phyloP scores from a whole-genome alignment of 2,329 filamentous ascomycete species.

The Venturia oleaginea region DNA sequence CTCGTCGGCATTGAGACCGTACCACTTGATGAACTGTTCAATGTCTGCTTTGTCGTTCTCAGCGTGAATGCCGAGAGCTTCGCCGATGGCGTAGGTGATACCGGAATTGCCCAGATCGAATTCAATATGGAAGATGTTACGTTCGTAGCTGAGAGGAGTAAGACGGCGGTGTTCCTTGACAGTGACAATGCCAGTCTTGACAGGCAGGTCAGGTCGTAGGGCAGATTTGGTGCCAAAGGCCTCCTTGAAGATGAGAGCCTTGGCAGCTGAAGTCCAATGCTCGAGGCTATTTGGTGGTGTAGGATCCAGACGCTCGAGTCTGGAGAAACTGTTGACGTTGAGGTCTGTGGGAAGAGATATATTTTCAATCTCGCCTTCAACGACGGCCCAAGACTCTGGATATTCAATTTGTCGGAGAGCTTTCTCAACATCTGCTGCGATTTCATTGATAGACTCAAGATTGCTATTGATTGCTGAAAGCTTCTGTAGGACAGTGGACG shows the following conservation, averaged over 20 bases:
- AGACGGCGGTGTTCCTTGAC: constrained; percentile 94
- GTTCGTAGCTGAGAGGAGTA: constrained; percentile 80
- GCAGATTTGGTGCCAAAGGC: constrained; percentile 66
- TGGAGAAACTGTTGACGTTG: constrained; percentile 70
- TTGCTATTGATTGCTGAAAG: constrained; percentile 53
- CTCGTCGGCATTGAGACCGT: constrained; percentile 72
- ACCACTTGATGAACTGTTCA: constrained; percentile 77
- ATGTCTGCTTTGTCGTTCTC: constrained; percentile 81
- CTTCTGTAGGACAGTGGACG: constrained; percentile 56
- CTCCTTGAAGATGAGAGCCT: constrained; percentile 88
- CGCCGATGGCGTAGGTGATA: constrained; percentile 92
- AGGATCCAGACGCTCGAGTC: constrained; percentile 65
- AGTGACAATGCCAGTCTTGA: constrained; percentile 77
- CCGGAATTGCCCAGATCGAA: constrained; percentile 90
- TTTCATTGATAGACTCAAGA: constrained; percentile 42
- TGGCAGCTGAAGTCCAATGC: constrained; percentile 76
- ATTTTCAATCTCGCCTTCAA: constrained; percentile 48
- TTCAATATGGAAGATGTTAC: constrained; percentile 99
- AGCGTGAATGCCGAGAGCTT: constrained; percentile 91
- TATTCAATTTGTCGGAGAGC: constrained; percentile 65
- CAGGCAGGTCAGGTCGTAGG: constrained; percentile 75
- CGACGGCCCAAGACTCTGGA: constrained; percentile 69
- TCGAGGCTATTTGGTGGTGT: constrained; percentile 59
- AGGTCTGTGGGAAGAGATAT: constrained; percentile 53
- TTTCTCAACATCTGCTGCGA: constrained; percentile 53